Evolutionary conservation across 139 green algal genomes (phyloP), one percentile per base, ranked within the genome.

Genomic region (Coccomyxa sp.): DNA sequence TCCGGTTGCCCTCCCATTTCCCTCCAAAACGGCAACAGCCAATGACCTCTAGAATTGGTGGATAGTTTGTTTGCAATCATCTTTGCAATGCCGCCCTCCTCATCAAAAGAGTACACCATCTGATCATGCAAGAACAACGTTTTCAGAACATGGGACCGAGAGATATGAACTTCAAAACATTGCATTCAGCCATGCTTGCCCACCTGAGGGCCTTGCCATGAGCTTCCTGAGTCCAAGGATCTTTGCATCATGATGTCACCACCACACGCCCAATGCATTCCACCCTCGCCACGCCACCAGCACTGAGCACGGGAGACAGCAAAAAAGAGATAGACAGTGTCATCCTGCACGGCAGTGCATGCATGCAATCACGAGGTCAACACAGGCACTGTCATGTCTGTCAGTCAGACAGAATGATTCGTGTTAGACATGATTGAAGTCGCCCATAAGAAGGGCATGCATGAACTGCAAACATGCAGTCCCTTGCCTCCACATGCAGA

Each of bases 1-100:
- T 77, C n/a, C 30, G 28, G 30, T 15, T 59, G 59, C 3, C 79
- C 63, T 27, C 79, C 79, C 77, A 74, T 81, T 30, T 85, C 81
- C 15, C 75, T 45, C 81, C 81, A 85, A 58, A 85, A 75, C 4
- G 81, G 81, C 81, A 85, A 74, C 31, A 85, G 57, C 81, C 81
- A 85, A n/a, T 17, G 9, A 28, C 81, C 81, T 13, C 79, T 58
- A 32, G 58, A 23, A 13, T 0, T 30, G 13, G 76, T 27, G 7
- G 74, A 28, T 27, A 76, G 81, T 58, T 76, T 58, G 74, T 85
- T 85, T 71, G 81, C 71, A 13, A 81, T 67, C 28, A 85, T 74
- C 74, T 85, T 85, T 0, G 81, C 27, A 3, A 85, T 85, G 74
- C 81, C 74, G 30, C 74, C 74, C 74, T 81, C 75, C 14, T 68